These are phyloP conservation scores for Fremontodendron californicum DNA, from an alignment of 345 rosid genomes.

Conservation along the genomic window DNA sequence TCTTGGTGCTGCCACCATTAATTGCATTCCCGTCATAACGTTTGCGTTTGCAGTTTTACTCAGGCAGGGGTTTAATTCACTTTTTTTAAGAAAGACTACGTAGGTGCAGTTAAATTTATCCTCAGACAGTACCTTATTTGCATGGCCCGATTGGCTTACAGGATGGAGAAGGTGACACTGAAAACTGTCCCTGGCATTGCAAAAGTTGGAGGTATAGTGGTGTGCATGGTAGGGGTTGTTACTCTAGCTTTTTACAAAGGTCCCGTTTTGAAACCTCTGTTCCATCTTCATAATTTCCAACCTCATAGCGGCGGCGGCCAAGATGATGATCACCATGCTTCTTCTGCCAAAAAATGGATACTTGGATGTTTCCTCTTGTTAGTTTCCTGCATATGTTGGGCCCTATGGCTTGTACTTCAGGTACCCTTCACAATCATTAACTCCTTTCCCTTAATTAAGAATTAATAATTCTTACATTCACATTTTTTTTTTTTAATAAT, in stretches of 20 bases:
- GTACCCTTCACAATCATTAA: not conserved
- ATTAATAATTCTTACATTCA: no score
- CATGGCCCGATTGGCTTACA: not conserved
- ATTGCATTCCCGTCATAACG: constrained; percentile 20
- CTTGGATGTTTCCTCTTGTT: constrained; percentile 24
- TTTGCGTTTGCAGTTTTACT: constrained; percentile 21
- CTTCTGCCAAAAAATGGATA: constrained; percentile 17
- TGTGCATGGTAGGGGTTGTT: not conserved
- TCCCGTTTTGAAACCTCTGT: constrained; percentile 12
- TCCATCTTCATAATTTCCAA: not conserved
- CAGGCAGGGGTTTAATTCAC: not conserved
- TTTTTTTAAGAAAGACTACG: no score
- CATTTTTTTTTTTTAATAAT: no score
- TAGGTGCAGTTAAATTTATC: not conserved
- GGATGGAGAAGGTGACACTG: constrained; percentile 23
- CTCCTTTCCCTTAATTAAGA: no score
- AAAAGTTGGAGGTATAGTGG: constrained; percentile 20
- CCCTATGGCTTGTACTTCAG: constrained; percentile 25
- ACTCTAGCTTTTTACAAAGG: constrained; percentile 23
- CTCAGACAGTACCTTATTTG: no score
- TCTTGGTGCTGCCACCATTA: constrained; percentile 11
- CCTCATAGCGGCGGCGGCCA: not conserved
- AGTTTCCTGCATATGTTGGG: constrained; percentile 14
- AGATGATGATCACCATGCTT: not conserved
- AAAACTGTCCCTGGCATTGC: constrained; percentile 18